Base-by-base conservation (phyloP, 2,329 filamentous ascomycete species). In the Grosmannia huntii region DNA sequence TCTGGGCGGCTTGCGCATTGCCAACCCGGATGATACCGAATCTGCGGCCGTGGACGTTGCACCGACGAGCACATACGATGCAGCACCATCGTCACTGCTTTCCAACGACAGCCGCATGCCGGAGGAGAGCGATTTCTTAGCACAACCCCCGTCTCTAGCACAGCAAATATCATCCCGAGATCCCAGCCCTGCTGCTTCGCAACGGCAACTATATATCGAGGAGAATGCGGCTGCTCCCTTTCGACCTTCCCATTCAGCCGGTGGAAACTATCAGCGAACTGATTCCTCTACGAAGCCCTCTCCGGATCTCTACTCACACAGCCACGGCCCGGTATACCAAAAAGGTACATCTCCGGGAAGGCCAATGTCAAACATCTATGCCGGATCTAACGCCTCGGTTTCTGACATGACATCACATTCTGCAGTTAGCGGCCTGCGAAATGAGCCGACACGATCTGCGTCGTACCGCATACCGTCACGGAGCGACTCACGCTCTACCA, bases 1-100 rank as follows among this genome's bases (percentile, higher is more conserved):
- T 68, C 81, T 97, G 68, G 94, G 94, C 68, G 92, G 92, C 67
- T 78, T 99, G 72, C 89, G 92, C 71, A 97, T 99, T 72, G 92
- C 94, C 67, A 99, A 97, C 72, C 92, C 92, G 58, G 91, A 96
- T 75, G 84, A 94, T 44, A 38, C 52, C 9, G 59, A 55, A 1
- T 61, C 61, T 6, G 51, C 62, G 5, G 57, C 55, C 14, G 51
- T 25, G 5, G 60, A 59, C 14, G 46, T 23, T 33, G 14, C 51
- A 14, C 53, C 58, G 21, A 28, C 38, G 25, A 28, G 33, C 1
- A 5, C 57, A 19, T 23, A 41, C 27, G 53, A 60, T 21, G 28
- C 41, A 5, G 38, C 59, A 23, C 11, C 56, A 7, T 48, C 58
- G 27, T 14, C 49, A 7, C 55, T 59, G 10, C 11, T 33, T 14